Evolutionary conservation across 192 early-diverging fungal genomes (phyloP).

Genomic region (Phlyctochytrium planicorne): DNA sequence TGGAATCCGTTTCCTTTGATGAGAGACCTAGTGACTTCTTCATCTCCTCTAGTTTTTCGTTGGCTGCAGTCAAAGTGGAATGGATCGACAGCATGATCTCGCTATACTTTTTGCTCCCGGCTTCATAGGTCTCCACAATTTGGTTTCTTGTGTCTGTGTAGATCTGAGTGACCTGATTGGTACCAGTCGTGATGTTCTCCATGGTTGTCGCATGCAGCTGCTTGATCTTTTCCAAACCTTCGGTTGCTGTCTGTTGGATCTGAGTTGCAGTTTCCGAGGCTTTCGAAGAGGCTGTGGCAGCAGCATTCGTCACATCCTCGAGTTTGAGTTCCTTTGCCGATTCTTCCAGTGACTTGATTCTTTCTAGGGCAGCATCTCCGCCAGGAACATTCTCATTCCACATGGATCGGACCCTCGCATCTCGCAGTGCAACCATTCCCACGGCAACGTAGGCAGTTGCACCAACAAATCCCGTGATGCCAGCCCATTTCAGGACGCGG

Average conservation of each 20-base stretch:
- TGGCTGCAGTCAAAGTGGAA: neutral
- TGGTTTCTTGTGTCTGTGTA: neutral
- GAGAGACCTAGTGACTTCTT: constrained; percentile 15
- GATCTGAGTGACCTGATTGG: neutral
- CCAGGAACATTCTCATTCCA: constrained; percentile 27
- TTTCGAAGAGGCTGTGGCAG: neutral
- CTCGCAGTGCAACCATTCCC: constrained; percentile 7
- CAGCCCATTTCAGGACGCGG: neutral
- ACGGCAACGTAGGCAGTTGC: constrained; percentile 5
- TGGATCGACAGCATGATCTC: neutral
- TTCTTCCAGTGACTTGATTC: neutral
- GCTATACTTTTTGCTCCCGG: no score
- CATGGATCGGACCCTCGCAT: neutral
- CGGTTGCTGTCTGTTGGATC: neutral
- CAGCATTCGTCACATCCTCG: neutral
- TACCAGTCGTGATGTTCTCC: neutral
- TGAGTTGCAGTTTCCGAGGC: constrained; percentile 9
- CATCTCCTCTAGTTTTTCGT: neutral
- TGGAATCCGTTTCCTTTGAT: constrained; percentile 5
- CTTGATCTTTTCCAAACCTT: neutral
- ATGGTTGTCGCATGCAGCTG: neutral
- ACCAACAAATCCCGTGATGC: neutral
- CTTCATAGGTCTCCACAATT: no score
- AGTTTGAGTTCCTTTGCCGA: neutral
- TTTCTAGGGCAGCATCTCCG: constrained; percentile 17